Conservation (phyloP, 2,329 filamentous ascomycete species). For the Metarhizium anisopliae region DNA sequence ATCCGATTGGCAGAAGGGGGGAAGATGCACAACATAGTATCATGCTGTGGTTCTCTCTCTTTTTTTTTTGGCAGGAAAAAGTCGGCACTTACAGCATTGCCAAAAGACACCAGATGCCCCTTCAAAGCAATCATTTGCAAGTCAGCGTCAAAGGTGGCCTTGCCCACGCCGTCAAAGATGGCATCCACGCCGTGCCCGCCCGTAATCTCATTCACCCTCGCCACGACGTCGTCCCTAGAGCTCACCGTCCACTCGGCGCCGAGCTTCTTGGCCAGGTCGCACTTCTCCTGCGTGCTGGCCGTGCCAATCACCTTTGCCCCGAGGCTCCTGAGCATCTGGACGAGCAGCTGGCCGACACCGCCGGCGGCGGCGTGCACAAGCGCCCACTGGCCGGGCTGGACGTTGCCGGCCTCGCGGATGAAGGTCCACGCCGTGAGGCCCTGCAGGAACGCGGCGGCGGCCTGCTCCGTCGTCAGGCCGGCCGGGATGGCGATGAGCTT, state of each 20-base stretch:
- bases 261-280: conserved; percentile 56
- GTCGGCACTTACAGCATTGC: conserved; percentile 55
- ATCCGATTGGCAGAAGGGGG: not conserved
- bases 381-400: conserved; percentile 70
- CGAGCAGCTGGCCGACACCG: conserved; percentile 67
- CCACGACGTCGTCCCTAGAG: conserved; percentile 52
- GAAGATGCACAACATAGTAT: not conserved
- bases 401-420: conserved; percentile 66
- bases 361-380: conserved; percentile 82
- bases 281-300: conserved; percentile 64
- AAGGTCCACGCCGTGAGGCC: conserved; percentile 77
- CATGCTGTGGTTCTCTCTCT: no score
- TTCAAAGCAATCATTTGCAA: conserved; percentile 67
- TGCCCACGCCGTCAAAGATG: conserved; percentile 81
- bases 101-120: conserved; percentile 69
- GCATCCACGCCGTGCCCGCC: conserved; percentile 63
- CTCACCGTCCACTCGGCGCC: conserved; percentile 67
- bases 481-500: conserved; percentile 56
- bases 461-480: conserved; percentile 49
- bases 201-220: conserved; percentile 59
- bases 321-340: conserved; percentile 62
- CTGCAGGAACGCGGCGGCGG: conserved; percentile 65
- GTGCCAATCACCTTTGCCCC: conserved; percentile 76
- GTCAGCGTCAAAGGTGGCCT: conserved; percentile 72
- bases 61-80: no score